Percentiles rank a stretch among this genome's conserved stretches.
Evolutionary conservation across 768 basidiomycete genomes (phyloP).

Genomic region (Mycena galopus): DNA sequence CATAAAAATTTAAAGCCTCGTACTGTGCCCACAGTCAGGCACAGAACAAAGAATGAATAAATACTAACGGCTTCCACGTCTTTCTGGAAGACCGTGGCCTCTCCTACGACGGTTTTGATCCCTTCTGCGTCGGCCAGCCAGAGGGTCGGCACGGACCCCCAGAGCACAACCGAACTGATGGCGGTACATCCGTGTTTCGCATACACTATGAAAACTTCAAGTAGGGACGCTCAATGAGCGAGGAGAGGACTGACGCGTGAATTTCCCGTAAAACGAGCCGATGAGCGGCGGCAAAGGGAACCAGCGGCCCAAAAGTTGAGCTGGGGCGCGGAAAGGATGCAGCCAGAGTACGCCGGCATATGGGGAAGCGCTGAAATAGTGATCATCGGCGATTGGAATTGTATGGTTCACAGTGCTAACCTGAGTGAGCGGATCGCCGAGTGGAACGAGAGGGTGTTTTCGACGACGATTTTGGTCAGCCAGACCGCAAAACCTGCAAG

Average conservation of each 20-base stretch:
- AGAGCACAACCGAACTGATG: constrained; percentile 51
- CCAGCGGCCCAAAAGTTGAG: constrained; percentile 44
- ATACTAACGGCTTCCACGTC: constrained; percentile 50
- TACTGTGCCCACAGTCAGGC: not conserved
- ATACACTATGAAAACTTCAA: constrained; percentile 52
- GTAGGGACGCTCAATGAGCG: not conserved
- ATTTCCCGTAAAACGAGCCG: constrained; percentile 50
- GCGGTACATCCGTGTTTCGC: constrained; percentile 54
- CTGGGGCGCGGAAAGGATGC: constrained; percentile 46
- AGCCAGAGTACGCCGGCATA: constrained; percentile 45
- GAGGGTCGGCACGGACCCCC: constrained; percentile 46
- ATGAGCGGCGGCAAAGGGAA: constrained; percentile 52
- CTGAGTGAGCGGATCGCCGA: not conserved
- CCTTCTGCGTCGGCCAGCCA: constrained; percentile 62
- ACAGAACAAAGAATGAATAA: not conserved
- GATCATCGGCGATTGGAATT: not conserved
- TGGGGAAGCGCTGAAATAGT: not conserved
- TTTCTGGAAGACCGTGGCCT: constrained; percentile 55
- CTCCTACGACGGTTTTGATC: constrained; percentile 49
- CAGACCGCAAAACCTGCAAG: constrained; percentile 1
- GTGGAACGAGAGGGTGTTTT: not conserved
- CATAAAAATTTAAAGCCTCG: constrained; percentile 14
- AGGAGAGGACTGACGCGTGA: constrained; percentile 45
- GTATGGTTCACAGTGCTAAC: not conserved
- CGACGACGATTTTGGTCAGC: constrained; percentile 9